A percentile compares a stretch with the other conserved stretches of the same genome.
Conservation (phyloP, 345 rosid genomes). For the Trapa bicornis region DNA sequence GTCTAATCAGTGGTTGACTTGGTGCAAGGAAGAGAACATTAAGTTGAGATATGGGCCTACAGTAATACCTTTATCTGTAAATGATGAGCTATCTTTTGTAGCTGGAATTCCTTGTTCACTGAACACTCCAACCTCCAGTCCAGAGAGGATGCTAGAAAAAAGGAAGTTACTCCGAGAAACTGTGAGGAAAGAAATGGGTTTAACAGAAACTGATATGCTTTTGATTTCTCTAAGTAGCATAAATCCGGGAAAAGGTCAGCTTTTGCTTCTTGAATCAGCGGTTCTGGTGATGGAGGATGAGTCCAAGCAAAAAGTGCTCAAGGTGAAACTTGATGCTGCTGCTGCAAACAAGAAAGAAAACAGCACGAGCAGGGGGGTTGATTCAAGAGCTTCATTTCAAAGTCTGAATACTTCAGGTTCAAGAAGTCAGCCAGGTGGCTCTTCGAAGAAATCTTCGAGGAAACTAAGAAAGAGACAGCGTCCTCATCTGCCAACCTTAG, state of each 20-base stretch:
- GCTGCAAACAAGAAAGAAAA: conserved; percentile 17
- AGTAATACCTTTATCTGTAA: conserved; percentile 73
- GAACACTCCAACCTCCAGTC: conserved; percentile 48
- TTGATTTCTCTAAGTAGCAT: conserved; percentile 88
- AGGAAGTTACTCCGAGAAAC: conserved; percentile 46
- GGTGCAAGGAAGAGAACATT: conserved; percentile 76
- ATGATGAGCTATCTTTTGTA: conserved; percentile 85
- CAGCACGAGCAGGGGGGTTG: conserved; percentile 37
- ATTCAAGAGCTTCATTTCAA: conserved; percentile 51
- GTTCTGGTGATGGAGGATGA: conserved; percentile 30
- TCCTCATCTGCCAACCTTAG: background rate
- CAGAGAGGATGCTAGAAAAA: conserved; percentile 54
- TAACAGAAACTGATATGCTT: conserved; percentile 67
- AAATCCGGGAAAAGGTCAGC: conserved; percentile 87
- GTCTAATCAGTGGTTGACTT: conserved; percentile 73
- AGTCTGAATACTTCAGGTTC: conserved; percentile 14
- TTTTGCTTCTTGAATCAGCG: conserved; percentile 68
- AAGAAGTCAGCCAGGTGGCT: conserved; percentile 13
- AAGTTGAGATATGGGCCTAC: conserved; percentile 78
- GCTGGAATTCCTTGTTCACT: conserved; percentile 73
- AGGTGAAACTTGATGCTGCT: conserved; percentile 21
- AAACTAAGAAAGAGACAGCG: conserved; percentile 15
- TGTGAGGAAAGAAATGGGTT: conserved; percentile 67
- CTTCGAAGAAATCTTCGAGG: conserved; percentile 7
- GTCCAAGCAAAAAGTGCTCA: conserved; percentile 19